Evolutionary conservation across 108 stramenopile genomes (phyloP), one percentile per base, ranked within the genome.

Genomic region (Pinguiococcus pyrenoidosus): DNA sequence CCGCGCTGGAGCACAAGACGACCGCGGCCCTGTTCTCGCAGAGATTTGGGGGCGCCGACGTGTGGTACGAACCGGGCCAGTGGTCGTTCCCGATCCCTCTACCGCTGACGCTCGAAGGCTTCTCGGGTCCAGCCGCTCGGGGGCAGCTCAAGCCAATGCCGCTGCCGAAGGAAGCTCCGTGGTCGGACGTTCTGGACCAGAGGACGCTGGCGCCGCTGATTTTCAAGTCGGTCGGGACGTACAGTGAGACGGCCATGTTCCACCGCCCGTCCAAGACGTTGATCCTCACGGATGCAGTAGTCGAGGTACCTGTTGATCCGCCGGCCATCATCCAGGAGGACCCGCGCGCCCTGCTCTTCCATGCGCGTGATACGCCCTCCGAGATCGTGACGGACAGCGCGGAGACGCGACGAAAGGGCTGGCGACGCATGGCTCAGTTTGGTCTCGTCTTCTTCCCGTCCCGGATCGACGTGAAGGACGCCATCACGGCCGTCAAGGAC

Each of bases 1-100:
- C 86, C 34, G 91, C 86, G 14, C 47, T 89, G 43, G 91, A 92
- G 49, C 91, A 92, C 78, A 92, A 92, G 70, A 80, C 73, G 3
- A 87, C 83, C 51, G 77, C 80, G 5, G 87, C 86, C 2, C 84
- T 83, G 14, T 79, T 89, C 48, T 79, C 86, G 1, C 85, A 83
- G 54, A 85, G 82, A 43, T 92, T 89, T 37, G 49, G 69, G 13
- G 37, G 58, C 20, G 84, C 86, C 6, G 34, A 59, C 2, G 86
- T 92, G 0, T 89, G 83, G 81, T 49, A 80, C 17, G 66, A 75
- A 36, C 79, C 80, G 0, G 87, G 86, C 26, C 91, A 92, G 56
- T 89, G 84, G 54, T 70, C 77, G 29, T 52, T 41, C 22, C 51
- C 51, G 23, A 32, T 41, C 22, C 33, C 81, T 54, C 59, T 92